Evolutionary conservation across 2,329 filamentous ascomycete genomes (phyloP), one percentile per base, ranked within the genome.

Genomic region (Teratosphaeria gauchensis): DNA sequence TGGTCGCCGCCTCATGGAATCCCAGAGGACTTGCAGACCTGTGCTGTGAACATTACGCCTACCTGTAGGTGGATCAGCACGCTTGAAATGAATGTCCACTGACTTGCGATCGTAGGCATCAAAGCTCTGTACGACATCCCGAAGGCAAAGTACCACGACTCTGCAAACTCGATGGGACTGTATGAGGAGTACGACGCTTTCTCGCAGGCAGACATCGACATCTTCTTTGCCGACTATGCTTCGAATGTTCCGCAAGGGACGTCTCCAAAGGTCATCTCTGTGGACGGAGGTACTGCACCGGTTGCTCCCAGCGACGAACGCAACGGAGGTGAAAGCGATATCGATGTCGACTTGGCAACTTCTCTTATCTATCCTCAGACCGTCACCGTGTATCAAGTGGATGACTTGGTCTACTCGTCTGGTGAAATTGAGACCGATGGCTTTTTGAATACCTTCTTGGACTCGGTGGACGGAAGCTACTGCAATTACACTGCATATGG

Each of bases 81-180:
- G 1, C 33, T 28, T 28, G 24, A 28, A 28, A 2, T 28, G 24
- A 28, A 38, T 9, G 33, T 16, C 14, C 9, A 38, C 33, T 38
- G 33, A 38, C 33, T 16, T 9, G 33, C 24, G 24, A 28, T 4
- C 14, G 14, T 16, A 38, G 33, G 33, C 33, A 71, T 78, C 38
- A 59, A 57, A 71, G 70, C 69, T 51, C 69, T 78, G 59, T 79
- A 79, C 62, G 72, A 73, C 57, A 72, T 79, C 35, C 71, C 75
- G 1, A 58, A 56, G 5, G n/a, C n/a, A 2, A 70, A 3, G 12
- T 11, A 21, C 42, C 16, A 8, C n/a, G 33, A 48, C 53, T 28
- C 54, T 12, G 31, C 30, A 12, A 35, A 51, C 35, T 14, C 21
- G 7, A 56, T 56, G 55, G 55, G 55, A 16, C 14, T 56, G 3